Base-by-base conservation (phyloP, 2,329 filamentous ascomycete genomes). In the Penicillium verrucosum region DNA sequence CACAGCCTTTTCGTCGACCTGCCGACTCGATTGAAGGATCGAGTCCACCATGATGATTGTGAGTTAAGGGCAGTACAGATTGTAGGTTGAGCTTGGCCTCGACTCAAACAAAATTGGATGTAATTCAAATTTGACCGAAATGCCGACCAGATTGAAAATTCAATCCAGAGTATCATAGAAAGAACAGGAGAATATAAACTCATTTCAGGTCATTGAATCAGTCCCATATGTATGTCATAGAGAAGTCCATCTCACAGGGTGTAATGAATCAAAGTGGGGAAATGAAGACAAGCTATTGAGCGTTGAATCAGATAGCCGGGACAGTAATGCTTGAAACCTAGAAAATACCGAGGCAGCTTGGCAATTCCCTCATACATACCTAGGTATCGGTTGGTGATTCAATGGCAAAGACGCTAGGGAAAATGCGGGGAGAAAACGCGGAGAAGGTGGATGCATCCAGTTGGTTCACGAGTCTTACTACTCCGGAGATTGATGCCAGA, bases 311-410 rank as follows among this genome's bases (percentile, higher is more conserved):
- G 50, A 57, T 60, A 61, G 56, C 59, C 58, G 59, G 56, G 41
- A 57, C n/a, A 11, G 16, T 9, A 51, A 48, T 56, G 40, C 49
- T 58, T 56, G 34, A 58, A 56, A 59, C 52, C 54, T 29, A 63
- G 63, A 64, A 59, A 62, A 60, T 66, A 58, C 69, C 69, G 69
- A 71, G 69, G 69, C 60, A 63, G 46, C 56, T 56, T 50, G 43
- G 49, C 37, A 44, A 36, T 52, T 55, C 43, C 12, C n/a, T 37
- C 27, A 25, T 40, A 40, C 18, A 40, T 25, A n/a, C n/a, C n/a
- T n/a, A n/a, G n/a, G n/a, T n/a, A 16, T 14, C 14, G 11, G 11
- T 32, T 16, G 18, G 21, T 23, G 21, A 16, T 25, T 21, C 30
- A 14, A 10, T 12, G 38, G 4, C 21, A 41, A 41, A 50, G 45